A percentile compares a stretch with the other conserved stretches of the same genome.
These are phyloP conservation scores for Suillus americanus DNA, from an alignment of 768 basidiomycete species.

Conservation along the genomic window DNA sequence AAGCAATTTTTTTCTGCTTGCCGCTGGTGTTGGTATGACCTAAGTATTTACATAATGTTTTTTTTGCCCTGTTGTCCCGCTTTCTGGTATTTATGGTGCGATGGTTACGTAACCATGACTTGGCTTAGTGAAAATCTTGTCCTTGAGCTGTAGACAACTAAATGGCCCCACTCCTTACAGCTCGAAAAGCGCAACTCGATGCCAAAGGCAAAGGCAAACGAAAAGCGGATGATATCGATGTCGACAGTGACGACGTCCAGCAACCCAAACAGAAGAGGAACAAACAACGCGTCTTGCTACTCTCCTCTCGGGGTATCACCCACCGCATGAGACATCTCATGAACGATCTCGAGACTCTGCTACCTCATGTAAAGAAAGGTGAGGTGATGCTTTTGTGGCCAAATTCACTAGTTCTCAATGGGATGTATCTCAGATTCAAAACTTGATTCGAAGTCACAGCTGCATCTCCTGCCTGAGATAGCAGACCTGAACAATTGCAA, in stretches of 20 bases:
- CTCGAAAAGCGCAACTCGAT: constrained; percentile 51
- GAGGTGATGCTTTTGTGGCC: constrained; percentile 19
- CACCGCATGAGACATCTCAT: constrained; percentile 97
- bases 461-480: constrained; percentile 90
- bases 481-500: constrained; percentile 98
- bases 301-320: constrained; percentile 92
- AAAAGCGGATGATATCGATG: constrained; percentile 62
- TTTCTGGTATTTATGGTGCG: background rate
- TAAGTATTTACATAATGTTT: constrained; percentile 1
- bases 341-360: constrained; percentile 85
- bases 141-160: background rate
- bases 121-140: background rate
- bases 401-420: background rate
- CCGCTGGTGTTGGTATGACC: background rate
- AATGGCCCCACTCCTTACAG: constrained; percentile 69
- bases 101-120: constrained; percentile 22
- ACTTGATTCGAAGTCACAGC: constrained; percentile 93
- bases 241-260: constrained; percentile 45
- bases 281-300: constrained; percentile 92
- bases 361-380: constrained; percentile 99
- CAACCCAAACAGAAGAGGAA: constrained; percentile 66
- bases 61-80: background rate
- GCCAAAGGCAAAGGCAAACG: constrained; percentile 53
- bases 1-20: constrained; percentile 4
- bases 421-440: constrained; percentile 72